These are phyloP conservation scores for Didymella pinodella DNA, from an alignment of 2,329 filamentous ascomycete genomes.

Conservation along the genomic window DNA sequence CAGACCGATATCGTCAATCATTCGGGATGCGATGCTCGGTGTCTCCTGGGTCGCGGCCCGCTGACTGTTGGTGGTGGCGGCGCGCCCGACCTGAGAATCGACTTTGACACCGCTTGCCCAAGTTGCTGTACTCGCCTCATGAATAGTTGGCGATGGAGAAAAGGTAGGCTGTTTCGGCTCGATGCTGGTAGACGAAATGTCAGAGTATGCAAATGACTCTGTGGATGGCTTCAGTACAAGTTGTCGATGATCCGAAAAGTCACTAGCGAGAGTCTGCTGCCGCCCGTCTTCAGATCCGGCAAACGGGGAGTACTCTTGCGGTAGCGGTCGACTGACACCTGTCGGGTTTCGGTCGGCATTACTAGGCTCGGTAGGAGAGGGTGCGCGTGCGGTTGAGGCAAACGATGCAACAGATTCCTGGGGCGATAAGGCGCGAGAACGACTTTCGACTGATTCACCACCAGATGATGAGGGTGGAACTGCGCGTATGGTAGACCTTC, in stretches of 20 bases:
- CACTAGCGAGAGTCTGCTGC: conserved; percentile 45
- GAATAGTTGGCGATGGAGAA: conserved; percentile 43
- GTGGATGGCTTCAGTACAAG: conserved; percentile 40
- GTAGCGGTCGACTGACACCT: conserved; percentile 36
- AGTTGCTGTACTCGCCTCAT: conserved; percentile 47
- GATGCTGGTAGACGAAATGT: conserved; percentile 45
- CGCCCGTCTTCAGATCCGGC: conserved; percentile 38
- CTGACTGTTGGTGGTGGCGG: conserved; percentile 48
- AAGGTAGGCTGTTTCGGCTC: conserved; percentile 42
- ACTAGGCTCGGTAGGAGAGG: conserved; percentile 33
- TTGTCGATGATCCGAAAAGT: conserved; percentile 40
- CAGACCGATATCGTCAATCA: conserved; percentile 46
- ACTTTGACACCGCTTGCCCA: conserved; percentile 47
- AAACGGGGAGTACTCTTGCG: conserved; percentile 37
- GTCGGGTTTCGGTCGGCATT: conserved; percentile 41
- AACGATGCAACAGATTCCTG: conserved; percentile 48
- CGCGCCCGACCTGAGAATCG: conserved; percentile 48
- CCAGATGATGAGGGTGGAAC: conserved; percentile 50
- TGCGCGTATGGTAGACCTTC: conserved; percentile 48
- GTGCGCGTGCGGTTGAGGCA: conserved; percentile 43
- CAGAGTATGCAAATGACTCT: conserved; percentile 49
- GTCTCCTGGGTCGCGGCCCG: conserved; percentile 46
- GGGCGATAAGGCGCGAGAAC: conserved; percentile 47
- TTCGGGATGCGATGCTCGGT: conserved; percentile 49
- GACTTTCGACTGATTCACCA: conserved; percentile 38